phyloP scores from a whole-genome alignment of 169 alveolate genomes.

The Cryptosporidium felis region DNA sequence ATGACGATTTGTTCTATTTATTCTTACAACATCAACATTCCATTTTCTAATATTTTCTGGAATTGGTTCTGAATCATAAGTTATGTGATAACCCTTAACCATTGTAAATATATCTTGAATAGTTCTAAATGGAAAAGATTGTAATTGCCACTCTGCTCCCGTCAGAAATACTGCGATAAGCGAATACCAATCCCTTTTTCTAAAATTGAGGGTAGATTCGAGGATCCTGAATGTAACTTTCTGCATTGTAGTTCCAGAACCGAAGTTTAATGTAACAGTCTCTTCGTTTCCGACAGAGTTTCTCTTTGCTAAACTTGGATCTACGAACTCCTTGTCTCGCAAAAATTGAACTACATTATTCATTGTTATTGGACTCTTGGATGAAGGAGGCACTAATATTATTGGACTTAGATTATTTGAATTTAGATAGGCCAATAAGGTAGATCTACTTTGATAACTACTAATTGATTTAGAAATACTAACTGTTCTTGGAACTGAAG shows the following conservation, averaged over 20 bases:
- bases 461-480: neutral
- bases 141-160: slow-evolving; percentile 69
- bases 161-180: slow-evolving; percentile 61
- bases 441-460: slow-evolving; percentile 14
- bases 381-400: slow-evolving; percentile 56
- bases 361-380: slow-evolving; percentile 64
- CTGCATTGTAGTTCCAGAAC: slow-evolving; percentile 52
- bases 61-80: slow-evolving; percentile 64
- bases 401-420: slow-evolving; percentile 60
- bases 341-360: slow-evolving; percentile 33
- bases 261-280: slow-evolving; percentile 41
- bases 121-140: slow-evolving; percentile 58
- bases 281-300: slow-evolving; percentile 9
- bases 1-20: slow-evolving; percentile 68
- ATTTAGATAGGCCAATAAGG: slow-evolving; percentile 45
- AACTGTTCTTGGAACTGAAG: neutral
- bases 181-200: slow-evolving; percentile 71
- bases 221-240: slow-evolving; percentile 52
- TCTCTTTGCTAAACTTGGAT: slow-evolving; percentile 14
- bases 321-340: slow-evolving; percentile 45
- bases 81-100: slow-evolving; percentile 62
- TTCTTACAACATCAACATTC: slow-evolving; percentile 69
- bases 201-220: slow-evolving; percentile 59
- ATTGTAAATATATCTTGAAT: slow-evolving; percentile 58
- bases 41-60: slow-evolving; percentile 68